Evolutionary conservation across 495 filamentous ascomycete genomes (phyloP), one percentile per base, ranked within the genome.

Genomic region (Aspergillus campestris): DNA sequence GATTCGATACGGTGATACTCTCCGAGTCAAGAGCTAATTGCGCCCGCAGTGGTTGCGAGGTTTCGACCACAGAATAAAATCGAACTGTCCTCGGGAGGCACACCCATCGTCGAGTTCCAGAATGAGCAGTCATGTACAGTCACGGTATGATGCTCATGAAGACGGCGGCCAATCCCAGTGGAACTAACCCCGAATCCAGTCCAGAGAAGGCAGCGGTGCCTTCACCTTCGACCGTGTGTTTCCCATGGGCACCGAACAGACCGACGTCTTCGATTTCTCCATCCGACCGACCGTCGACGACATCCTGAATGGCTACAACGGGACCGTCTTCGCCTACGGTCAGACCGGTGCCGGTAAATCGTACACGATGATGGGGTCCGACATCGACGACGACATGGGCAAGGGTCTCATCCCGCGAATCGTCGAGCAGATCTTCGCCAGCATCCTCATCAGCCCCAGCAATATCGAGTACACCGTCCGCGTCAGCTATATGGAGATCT

Each of bases 401-500:
- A 89, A 87, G 64, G 92, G 92, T 74, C 87, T 98, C 27, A 98
- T 95, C 53, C 92, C 92, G 31, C 83, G 92, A 51, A 98, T 98
- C 52, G 87, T 97, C 52, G 88, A 96, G 65, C 92, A 98, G 65
- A 95, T 98, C 57, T 98, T 98, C 62, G 82, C 84, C 51, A 94
- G 87, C 58, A 97, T 98, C 57, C 66, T 95, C 54, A 79, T 84
- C 6, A 94, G 87, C 51, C 86, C 92, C 27, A 84, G 81, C 48
- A 95, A 89, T 52, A 96, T 98, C 61, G 92, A 98, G 64, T 98
- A 96, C 64, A 97, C 89, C 13, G 92, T 98, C 31, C 79, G 87
- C 40, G 92, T 98, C 47, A 95, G 89, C 59, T 98, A 98, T 65
- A 97, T 98, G 92, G 92, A 98, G 66, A 97, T 98, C 48, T 98